A percentile compares a stretch with the other conserved stretches of the same genome.
Evolutionary conservation across 164 flowering plant species (phyloP).

Genomic region (Piper longum): DNA sequence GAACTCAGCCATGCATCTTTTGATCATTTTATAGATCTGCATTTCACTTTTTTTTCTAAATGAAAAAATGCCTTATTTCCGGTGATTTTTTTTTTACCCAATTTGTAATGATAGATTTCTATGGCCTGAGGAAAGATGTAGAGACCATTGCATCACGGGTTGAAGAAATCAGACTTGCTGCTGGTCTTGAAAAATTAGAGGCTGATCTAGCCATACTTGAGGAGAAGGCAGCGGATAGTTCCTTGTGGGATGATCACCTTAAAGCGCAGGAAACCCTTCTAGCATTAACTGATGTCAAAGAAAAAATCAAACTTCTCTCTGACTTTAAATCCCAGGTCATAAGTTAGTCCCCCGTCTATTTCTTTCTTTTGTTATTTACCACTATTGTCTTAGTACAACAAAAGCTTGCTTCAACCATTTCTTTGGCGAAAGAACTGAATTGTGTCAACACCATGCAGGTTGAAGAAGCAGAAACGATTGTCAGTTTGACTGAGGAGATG

Average conservation of each 20-base stretch:
- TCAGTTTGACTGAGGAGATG: conserved; percentile 84
- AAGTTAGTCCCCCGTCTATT: background rate
- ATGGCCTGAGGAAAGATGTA: conserved; percentile 72
- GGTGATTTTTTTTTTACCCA: background rate
- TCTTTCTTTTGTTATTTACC: background rate
- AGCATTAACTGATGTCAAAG: conserved; percentile 78
- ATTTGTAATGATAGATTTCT: conserved; percentile 50
- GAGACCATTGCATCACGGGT: conserved; percentile 52
- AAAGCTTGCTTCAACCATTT: background rate
- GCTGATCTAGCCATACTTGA: conserved; percentile 50
- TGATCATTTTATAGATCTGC: background rate
- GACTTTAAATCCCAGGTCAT: conserved; percentile 77
- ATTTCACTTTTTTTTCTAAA: background rate
- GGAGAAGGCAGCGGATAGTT: conserved; percentile 53
- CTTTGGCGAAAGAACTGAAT: background rate
- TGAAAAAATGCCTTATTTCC: background rate
- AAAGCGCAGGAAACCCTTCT: conserved; percentile 75
- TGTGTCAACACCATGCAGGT: background rate
- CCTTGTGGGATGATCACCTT: conserved; percentile 84
- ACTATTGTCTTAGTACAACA: background rate
- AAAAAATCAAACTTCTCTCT: conserved; percentile 50
- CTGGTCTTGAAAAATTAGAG: conserved; percentile 57
- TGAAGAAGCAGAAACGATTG: conserved; percentile 88
- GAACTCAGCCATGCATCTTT: background rate
- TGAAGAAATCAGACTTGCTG: conserved; percentile 56